Evolutionary conservation across 371 early-diverging fungal species (phyloP).

Genomic region (Mucor plumbeus): DNA sequence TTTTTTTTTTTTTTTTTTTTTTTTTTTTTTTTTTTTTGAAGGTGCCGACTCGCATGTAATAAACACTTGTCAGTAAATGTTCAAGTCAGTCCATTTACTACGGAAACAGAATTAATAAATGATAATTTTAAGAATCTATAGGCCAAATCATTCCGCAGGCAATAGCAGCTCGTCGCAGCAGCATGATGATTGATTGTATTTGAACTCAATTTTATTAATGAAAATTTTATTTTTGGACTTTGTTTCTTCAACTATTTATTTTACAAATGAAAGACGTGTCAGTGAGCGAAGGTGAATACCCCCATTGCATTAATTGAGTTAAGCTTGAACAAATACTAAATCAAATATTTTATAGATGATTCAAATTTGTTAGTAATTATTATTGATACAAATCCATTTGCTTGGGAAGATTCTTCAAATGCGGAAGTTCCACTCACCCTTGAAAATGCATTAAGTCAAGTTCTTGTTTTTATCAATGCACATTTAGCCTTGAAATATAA

Average conservation of each 20-base stretch:
- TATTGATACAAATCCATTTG: conserved; percentile 79
- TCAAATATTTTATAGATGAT: conserved; percentile 53
- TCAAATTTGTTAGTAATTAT: conserved; percentile 78
- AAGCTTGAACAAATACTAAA: background rate
- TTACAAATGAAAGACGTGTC: conserved; percentile 13
- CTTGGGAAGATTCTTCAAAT: conserved; percentile 67
- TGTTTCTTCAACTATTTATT: background rate
- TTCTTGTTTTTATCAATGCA: conserved; percentile 86
- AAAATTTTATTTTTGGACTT: background rate
- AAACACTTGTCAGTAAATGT: too few species aligned
- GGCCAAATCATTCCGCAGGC: too few species aligned
- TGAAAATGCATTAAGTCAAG: conserved; percentile 74
- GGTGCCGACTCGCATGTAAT: too few species aligned
- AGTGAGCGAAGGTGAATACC: conserved; percentile 4
- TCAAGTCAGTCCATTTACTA: too few species aligned
- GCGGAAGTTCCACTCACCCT: conserved; percentile 61
- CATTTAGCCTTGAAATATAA: conserved; percentile 86
- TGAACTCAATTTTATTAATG: background rate
- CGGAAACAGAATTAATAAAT: too few species aligned
- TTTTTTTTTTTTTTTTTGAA: too few species aligned
- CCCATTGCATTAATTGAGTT: background rate
- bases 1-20: too few species aligned
- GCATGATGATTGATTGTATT: too few species aligned
- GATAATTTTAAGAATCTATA: too few species aligned
- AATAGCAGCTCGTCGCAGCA: too few species aligned